Base-by-base conservation (phyloP, 2,329 filamentous ascomycete species). In the Coccinonectria pachysandricola region DNA sequence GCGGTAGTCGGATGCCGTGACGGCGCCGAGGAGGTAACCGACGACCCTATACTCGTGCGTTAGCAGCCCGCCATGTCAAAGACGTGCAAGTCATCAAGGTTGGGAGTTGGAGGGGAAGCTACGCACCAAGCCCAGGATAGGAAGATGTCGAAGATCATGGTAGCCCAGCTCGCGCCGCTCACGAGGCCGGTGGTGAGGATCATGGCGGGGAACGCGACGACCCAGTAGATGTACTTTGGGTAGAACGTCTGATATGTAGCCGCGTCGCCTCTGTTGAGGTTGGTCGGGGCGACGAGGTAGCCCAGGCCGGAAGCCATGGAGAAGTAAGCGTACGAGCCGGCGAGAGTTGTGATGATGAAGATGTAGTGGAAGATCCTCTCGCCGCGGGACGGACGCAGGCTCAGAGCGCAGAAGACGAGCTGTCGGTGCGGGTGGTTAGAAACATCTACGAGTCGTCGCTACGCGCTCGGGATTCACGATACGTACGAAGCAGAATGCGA, bases 361-460 rank as follows among this genome's bases (percentile, higher is more conserved):
- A 70, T 50, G 46, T 71, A 70, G 53, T 73, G 65, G 54, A 72
- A 72, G 40, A 72, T 59, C 39, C 57, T 60, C 43, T 72, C 65
- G 26, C 60, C 60, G 19, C 56, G 48, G 21, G 51, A 54, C 19
- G 64, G 56, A 8, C 52, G 45, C 42, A 64, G 57, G 33, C 54
- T 56, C 5, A 62, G 46, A 12, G 41, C 53, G 21, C 53, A 53
- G 40, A 59, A 52, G 31, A 29, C 42, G n/a, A 71, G 39, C 60
- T 64, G 20, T 13, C 12, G 14, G 13, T 9, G 19, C 5, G 15
- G 12, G 26, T 10, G 8, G 19, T 16, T 7, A 21, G 15, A 12
- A 11, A n/a, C 12, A 26, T 10, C 4, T 8, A 10, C 6, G 11
- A 26, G 11, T 20, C 4, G 12, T 8, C 7, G 12, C 10, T 6